These are phyloP conservation scores for Trichoderma asperelloides DNA, from an alignment of 495 filamentous ascomycete genomes.

Conservation along the genomic window DNA sequence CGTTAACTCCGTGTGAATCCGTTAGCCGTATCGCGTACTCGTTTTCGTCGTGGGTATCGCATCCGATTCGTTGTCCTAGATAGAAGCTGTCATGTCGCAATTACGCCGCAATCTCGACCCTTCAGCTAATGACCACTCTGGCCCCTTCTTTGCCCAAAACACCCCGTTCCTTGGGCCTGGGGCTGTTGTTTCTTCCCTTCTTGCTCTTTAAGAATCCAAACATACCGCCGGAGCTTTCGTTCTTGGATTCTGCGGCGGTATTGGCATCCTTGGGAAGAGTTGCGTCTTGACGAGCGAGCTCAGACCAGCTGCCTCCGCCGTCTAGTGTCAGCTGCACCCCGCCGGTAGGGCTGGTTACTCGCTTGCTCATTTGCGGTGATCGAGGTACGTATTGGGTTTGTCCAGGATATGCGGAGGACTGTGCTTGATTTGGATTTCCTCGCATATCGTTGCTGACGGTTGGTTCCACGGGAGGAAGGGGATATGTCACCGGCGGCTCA, in stretches of 20 bases:
- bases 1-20: constrained; percentile 2
- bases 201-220: constrained; percentile 82
- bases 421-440: neutral
- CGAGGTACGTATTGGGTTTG: constrained; percentile 38
- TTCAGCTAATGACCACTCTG: constrained; percentile 54
- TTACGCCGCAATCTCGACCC: neutral
- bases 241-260: constrained; percentile 33
- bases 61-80: neutral
- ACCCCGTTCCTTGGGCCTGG: constrained; percentile 87
- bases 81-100: neutral
- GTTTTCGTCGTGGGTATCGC: neutral
- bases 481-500: constrained; percentile 22
- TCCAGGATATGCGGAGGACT: neutral
- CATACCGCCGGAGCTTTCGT: constrained; percentile 59
- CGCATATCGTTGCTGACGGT: constrained; percentile 10
- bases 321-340: constrained; percentile 88
- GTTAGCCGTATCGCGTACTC: constrained; percentile 3
- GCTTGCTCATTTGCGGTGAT: constrained; percentile 35
- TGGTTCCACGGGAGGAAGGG: neutral
- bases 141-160: constrained; percentile 94
- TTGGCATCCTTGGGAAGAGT: constrained; percentile 61
- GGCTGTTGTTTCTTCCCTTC: constrained; percentile 83
- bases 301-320: constrained; percentile 80
- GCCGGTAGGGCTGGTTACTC: constrained; percentile 68
- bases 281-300: constrained; percentile 74